phyloP scores from a whole-genome alignment of 805 yeast species.

The Pichia nakasei region DNA sequence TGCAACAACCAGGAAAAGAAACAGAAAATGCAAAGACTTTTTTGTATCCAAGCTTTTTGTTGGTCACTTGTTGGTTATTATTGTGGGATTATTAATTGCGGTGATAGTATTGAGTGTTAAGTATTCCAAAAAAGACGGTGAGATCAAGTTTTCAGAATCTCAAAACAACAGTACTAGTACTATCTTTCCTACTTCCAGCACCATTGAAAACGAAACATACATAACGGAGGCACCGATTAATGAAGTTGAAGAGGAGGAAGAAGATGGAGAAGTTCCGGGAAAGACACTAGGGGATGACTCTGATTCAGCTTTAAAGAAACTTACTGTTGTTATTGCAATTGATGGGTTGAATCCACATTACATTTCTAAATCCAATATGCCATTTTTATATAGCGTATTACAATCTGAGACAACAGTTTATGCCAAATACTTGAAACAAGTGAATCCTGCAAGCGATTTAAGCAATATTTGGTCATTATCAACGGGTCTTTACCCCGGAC shows the following conservation, averaged over 20 bases:
- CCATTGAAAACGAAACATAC: neutral
- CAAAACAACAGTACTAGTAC: neutral
- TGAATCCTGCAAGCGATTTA: constrained; percentile 83
- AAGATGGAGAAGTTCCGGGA: no score
- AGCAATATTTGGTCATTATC: constrained; percentile 90
- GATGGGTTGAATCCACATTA: constrained; percentile 93
- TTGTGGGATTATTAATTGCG: neutral
- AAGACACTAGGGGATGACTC: no score
- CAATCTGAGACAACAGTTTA: constrained; percentile 43
- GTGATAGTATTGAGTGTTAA: neutral
- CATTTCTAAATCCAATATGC: constrained; percentile 57
- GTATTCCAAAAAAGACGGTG: neutral
- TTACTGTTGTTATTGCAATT: constrained; percentile 64
- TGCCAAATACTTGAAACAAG: constrained; percentile 79
- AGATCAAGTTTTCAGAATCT: neutral
- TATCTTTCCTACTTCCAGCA: neutral
- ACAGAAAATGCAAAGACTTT: neutral
- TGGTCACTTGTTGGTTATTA: neutral
- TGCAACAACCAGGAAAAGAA: neutral
- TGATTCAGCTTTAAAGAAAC: neutral
- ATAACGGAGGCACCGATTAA: neutral
- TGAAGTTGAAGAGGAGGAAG: neutral
- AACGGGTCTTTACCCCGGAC: constrained; percentile 76
- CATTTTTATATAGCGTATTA: constrained; percentile 54
- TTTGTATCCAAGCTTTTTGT: neutral